Evolutionary conservation across 495 filamentous ascomycete genomes (phyloP).

Genomic region (Aspergillus baeticus): DNA sequence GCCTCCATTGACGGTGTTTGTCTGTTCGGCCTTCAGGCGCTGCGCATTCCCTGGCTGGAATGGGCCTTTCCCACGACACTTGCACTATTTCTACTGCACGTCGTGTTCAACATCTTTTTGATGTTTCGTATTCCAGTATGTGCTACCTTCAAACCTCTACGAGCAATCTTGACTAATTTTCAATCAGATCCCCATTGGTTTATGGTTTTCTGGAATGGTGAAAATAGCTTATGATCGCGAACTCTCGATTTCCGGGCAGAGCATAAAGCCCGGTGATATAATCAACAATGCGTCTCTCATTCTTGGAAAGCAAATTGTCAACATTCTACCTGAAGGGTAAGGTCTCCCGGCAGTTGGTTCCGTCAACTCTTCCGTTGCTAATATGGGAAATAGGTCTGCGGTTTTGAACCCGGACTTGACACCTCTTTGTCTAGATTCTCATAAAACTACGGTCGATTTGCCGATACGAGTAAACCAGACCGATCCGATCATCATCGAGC

Average conservation of each 20-base stretch:
- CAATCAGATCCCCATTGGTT: conserved; percentile 60
- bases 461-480: conserved; percentile 94
- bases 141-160: conserved; percentile 18
- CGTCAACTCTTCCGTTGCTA: background rate
- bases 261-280: conserved; percentile 81
- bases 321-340: conserved; percentile 93
- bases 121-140: conserved; percentile 89
- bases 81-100: conserved; percentile 63
- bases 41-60: conserved; percentile 95
- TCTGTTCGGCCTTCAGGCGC: conserved; percentile 76
- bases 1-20: conserved; percentile 76
- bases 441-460: conserved; percentile 58
- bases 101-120: conserved; percentile 71
- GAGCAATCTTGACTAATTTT: conserved; percentile 22
- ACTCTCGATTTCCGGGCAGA: conserved; percentile 81
- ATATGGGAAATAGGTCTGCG: conserved; percentile 59
- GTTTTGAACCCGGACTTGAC: conserved; percentile 75
- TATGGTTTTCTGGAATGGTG: conserved; percentile 64
- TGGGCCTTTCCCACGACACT: conserved; percentile 72
- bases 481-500: conserved; percentile 77
- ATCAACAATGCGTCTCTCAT: conserved; percentile 90
- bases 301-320: conserved; percentile 91
- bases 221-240: conserved; percentile 87
- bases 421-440: conserved; percentile 74
- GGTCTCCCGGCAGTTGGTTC: conserved; percentile 20